Evolutionary conservation across 192 early-diverging fungal genomes (phyloP).

Genomic region (Pecoramyces ruminantium): DNA sequence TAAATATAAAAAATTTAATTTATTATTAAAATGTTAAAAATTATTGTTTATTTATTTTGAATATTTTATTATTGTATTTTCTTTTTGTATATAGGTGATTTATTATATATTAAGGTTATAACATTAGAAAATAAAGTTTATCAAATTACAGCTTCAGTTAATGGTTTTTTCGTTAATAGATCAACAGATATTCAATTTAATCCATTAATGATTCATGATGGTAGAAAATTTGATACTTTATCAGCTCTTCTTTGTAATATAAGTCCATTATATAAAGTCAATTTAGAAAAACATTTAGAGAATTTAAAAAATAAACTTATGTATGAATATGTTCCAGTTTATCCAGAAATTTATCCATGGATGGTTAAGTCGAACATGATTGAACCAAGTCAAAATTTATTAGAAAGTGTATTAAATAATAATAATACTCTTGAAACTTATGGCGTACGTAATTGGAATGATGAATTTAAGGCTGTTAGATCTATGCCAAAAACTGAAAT

Average conservation of each 20-base stretch:
- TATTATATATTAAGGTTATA: conserved; percentile 71
- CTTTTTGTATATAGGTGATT: no score
- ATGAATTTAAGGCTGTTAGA: conserved; percentile 77
- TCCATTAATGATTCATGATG: neutral
- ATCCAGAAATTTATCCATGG: conserved; percentile 67
- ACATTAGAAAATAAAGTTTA: conserved; percentile 70
- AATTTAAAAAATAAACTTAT: neutral
- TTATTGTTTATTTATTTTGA: no score
- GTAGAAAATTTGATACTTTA: neutral
- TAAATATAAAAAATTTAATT: no score
- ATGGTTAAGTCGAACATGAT: conserved; percentile 37
- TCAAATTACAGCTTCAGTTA: conserved; percentile 68
- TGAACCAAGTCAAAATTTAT: conserved; percentile 47
- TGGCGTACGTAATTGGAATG: conserved; percentile 86
- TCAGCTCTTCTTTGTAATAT: neutral
- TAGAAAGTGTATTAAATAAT: conserved; percentile 25
- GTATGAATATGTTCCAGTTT: conserved; percentile 22
- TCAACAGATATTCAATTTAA: conserved; percentile 39
- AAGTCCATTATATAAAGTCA: conserved; percentile 6
- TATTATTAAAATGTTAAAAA: no score
- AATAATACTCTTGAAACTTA: conserved; percentile 7
- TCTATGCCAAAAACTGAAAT: conserved; percentile 59
- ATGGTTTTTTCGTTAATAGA: conserved; percentile 77
- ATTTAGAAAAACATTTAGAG: neutral
- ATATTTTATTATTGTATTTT: no score